Conservation (phyloP, 352 stramenopile genomes). For the Globisporangium lucens region DNA sequence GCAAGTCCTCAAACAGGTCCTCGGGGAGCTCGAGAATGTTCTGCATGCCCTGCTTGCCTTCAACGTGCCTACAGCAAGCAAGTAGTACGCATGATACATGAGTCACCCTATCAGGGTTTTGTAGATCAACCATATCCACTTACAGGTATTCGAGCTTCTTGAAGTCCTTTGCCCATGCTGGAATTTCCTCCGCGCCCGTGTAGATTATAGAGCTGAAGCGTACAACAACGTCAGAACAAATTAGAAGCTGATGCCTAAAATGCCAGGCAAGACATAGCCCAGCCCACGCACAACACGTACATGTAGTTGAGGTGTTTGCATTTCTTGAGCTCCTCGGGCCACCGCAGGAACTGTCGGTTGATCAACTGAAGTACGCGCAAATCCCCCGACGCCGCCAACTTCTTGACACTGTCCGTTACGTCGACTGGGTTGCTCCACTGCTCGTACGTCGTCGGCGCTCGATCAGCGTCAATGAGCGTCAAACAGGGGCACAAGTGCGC, state of each 20-base stretch:
- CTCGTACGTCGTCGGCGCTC: constrained; percentile 29
- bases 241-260: too few relatives aligned
- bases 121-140: too few relatives aligned
- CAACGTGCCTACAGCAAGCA: constrained; percentile 31
- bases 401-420: constrained; percentile 21
- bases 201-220: constrained; percentile 27
- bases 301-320: constrained; percentile 35
- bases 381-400: constrained; percentile 22
- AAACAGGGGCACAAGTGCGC: constrained; percentile 28
- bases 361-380: constrained; percentile 34
- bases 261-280: too few relatives aligned
- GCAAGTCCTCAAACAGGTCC: constrained; percentile 33
- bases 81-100: not conserved
- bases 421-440: constrained; percentile 33
- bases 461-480: constrained; percentile 28
- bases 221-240: not conserved
- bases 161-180: constrained; percentile 31
- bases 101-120: not conserved
- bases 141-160: constrained; percentile 40
- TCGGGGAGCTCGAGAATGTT: constrained; percentile 25
- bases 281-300: constrained; percentile 15
- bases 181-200: constrained; percentile 24
- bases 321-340: constrained; percentile 27
- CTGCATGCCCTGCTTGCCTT: constrained; percentile 25
- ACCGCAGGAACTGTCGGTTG: constrained; percentile 22